Evolutionary conservation across 495 filamentous ascomycete species (phyloP).

Genomic region (Elasticomyces elasticus): DNA sequence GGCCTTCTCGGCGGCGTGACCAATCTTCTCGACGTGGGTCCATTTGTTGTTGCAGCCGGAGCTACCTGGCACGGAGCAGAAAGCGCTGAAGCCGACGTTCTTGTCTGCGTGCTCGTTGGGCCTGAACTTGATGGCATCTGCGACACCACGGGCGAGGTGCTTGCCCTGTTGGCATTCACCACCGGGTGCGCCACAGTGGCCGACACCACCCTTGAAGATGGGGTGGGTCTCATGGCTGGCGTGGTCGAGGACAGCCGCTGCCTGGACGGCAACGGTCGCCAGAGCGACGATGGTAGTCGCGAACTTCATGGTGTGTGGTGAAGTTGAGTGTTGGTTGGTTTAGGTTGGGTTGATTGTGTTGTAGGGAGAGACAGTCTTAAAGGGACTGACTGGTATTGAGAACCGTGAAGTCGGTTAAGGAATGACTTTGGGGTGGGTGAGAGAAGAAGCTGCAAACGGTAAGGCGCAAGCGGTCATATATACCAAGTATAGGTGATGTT

Average conservation of each 20-base stretch:
- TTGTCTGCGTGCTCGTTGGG: not conserved
- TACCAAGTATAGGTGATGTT: not conserved
- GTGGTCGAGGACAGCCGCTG: slow-evolving; percentile 9
- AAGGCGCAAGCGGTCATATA: not conserved
- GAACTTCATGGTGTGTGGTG: slow-evolving; percentile 19
- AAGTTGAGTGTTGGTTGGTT: slow-evolving; percentile 1
- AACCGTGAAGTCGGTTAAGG: slow-evolving; percentile 10
- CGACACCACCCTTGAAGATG: slow-evolving; percentile 3
- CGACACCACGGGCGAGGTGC: slow-evolving; percentile 5
- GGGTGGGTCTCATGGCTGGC: not conserved
- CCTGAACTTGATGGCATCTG: slow-evolving; percentile 1
- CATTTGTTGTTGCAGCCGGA: slow-evolving; percentile 5
- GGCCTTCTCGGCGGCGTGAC: slow-evolving; percentile 1
- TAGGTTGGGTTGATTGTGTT: not conserved
- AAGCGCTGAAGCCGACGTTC: not conserved
- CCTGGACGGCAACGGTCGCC: slow-evolving; percentile 8
- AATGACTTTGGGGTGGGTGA: slow-evolving; percentile 12
- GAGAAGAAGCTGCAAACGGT: slow-evolving; percentile 12
- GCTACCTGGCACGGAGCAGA: slow-evolving; percentile 5
- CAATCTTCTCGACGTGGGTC: slow-evolving; percentile 2
- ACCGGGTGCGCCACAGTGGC: slow-evolving; percentile 7
- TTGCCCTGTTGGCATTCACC: not conserved
- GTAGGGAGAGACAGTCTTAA: slow-evolving; percentile 6
- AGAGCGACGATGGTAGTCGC: slow-evolving; percentile 2
- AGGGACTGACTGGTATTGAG: not conserved